These are phyloP conservation scores for Sechiopsis laciniata DNA, from an alignment of 306 rosid genomes.

Conservation along the genomic window DNA sequence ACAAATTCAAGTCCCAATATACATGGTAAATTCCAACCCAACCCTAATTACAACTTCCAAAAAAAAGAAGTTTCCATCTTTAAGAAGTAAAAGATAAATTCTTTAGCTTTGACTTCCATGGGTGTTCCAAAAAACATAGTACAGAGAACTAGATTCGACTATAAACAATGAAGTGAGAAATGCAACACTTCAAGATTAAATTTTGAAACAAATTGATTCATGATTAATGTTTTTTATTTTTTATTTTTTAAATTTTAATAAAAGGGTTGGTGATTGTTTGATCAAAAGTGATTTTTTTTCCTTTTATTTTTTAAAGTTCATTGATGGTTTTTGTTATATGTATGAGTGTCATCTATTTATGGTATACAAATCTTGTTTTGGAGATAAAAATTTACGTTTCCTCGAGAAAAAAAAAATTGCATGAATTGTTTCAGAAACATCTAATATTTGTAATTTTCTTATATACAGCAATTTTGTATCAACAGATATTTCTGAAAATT, in stretches of 20 bases:
- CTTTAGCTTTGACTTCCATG: not conserved
- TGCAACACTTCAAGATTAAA: no score
- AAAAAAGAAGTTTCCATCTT: not conserved
- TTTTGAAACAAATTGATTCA: not conserved
- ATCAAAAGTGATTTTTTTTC: not conserved
- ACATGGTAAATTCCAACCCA: not conserved
- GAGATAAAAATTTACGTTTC: not conserved
- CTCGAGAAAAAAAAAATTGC: not conserved
- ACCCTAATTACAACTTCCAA: not conserved
- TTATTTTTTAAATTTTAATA: no score
- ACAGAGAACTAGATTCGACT: no score
- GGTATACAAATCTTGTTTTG: not conserved
- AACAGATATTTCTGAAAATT: no score
- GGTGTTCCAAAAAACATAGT: not conserved
- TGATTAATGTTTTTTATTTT: no score
- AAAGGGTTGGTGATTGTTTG: not conserved
- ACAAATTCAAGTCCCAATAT: not conserved
- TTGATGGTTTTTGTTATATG: not conserved
- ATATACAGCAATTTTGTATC: no score
- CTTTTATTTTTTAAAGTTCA: no score
- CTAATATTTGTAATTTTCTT: not conserved
- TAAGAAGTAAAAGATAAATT: not conserved
- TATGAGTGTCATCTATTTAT: no score
- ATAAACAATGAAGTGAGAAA: not conserved
- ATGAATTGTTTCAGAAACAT: not conserved